These are phyloP conservation scores for Arthrobotrys sphaeroides DNA, from an alignment of 2,329 filamentous ascomycete genomes.

Conservation along the genomic window DNA sequence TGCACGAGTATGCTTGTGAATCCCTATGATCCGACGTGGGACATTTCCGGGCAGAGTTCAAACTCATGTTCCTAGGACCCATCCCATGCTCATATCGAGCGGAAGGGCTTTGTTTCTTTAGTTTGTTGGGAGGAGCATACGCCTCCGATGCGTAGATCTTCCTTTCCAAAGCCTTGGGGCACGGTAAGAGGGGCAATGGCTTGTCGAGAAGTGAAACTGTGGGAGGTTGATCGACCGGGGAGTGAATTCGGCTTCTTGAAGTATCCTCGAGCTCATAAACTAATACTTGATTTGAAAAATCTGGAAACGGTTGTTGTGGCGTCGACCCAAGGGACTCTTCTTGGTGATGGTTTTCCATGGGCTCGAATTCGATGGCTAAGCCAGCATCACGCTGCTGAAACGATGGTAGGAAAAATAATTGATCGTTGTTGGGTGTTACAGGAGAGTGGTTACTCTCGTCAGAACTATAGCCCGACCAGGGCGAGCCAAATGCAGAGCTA, in stretches of 20 bases:
- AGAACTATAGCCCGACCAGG: not conserved
- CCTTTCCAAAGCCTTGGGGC: constrained; percentile 20
- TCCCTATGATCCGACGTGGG: not conserved
- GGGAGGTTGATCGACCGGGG: constrained; percentile 3
- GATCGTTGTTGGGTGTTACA: constrained; percentile 9
- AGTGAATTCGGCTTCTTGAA: not conserved
- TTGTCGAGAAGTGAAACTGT: constrained; percentile 35
- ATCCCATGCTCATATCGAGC: not conserved
- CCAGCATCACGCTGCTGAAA: constrained; percentile 31
- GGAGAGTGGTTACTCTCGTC: constrained; percentile 6
- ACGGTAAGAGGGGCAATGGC: constrained; percentile 33
- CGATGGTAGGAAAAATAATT: constrained; percentile 33
- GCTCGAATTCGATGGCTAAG: constrained; percentile 36
- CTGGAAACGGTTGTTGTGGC: not conserved
- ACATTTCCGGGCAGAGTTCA: not conserved
- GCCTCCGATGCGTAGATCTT: constrained; percentile 26
- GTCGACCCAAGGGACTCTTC: not conserved
- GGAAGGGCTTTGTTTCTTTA: not conserved
- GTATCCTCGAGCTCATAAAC: constrained; percentile 47
- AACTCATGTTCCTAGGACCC: not conserved
- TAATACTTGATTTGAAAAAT: not conserved
- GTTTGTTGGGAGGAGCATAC: not conserved
- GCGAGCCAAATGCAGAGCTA: not conserved
- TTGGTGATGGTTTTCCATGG: not conserved
- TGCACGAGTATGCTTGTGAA: not conserved